Evolutionary conservation across 2,329 filamentous ascomycete species (phyloP).

Genomic region (Cladophialophora psammophila): DNA sequence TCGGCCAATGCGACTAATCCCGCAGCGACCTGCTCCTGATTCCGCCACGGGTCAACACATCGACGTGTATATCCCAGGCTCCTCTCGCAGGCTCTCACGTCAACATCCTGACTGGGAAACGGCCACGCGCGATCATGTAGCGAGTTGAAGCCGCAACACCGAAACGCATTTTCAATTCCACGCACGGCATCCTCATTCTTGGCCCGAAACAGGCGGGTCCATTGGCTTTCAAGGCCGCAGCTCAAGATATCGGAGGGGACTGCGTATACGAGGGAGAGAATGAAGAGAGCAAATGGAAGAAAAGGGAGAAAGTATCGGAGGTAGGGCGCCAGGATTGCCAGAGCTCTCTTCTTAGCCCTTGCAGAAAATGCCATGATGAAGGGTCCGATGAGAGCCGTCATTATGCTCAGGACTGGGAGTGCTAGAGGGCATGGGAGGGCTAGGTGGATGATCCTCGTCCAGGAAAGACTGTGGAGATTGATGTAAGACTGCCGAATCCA

Average conservation of each 20-base stretch:
- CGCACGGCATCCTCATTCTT: slow-evolving; percentile 46
- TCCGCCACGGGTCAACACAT: slow-evolving; percentile 45
- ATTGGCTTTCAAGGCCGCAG: slow-evolving; percentile 45
- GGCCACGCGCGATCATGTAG: slow-evolving; percentile 50
- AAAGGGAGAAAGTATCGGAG: slow-evolving; percentile 24
- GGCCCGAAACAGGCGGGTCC: slow-evolving; percentile 44
- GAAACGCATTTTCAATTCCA: slow-evolving; percentile 45
- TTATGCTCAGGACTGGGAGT: slow-evolving; percentile 17
- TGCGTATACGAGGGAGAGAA: slow-evolving; percentile 44
- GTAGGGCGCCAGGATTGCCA: background rate
- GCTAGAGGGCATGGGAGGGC: slow-evolving; percentile 21
- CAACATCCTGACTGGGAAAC: slow-evolving; percentile 45
- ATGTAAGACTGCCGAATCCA: slow-evolving; percentile 15
- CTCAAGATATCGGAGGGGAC: slow-evolving; percentile 40
- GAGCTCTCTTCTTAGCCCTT: background rate
- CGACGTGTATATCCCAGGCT: slow-evolving; percentile 45
- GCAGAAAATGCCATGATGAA: slow-evolving; percentile 1
- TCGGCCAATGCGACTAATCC: slow-evolving; percentile 40
- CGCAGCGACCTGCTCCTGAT: slow-evolving; percentile 42
- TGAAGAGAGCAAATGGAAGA: slow-evolving; percentile 43
- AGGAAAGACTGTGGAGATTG: slow-evolving; percentile 22
- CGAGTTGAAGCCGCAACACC: slow-evolving; percentile 48
- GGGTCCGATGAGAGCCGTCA: slow-evolving; percentile 11
- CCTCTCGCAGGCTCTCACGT: slow-evolving; percentile 45
- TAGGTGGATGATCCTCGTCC: slow-evolving; percentile 14